Base-by-base conservation (phyloP, 768 basidiomycete genomes). In the Cystobasidium tubakii region DNA sequence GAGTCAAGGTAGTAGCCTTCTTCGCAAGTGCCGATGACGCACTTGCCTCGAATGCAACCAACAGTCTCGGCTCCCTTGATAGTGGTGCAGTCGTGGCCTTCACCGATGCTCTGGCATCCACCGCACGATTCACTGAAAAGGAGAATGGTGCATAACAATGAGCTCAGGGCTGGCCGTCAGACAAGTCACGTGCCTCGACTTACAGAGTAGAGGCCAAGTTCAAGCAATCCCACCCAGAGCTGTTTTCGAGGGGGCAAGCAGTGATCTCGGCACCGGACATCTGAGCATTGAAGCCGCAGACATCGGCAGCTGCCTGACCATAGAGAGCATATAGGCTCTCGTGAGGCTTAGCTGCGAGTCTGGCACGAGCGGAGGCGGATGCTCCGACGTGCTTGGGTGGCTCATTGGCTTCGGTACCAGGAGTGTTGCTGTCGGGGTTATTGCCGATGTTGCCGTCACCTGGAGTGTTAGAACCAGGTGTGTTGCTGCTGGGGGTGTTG, bases 81-180 rank as follows among this genome's bases (percentile, higher is more conserved):
- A 12, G 79, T 78, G 63, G 83, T 84, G 78, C 85, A 85, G 77
- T 85, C 84, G 46, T 83, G 76, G 1, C 84, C 84, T 9, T 79
- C 80, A n/a, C 78, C 81, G 55, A 71, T 36, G 69, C 69, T 71
- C 33, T 55, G 50, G 69, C 69, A 71, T 31, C 69, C 21, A 67
- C 71, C 7, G 76, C 69, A 71, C 2, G 69, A 71, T 55, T 71
- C 69, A 44, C 69, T 71, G 36, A 10, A 4, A 19, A 1, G 23
- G 3, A 23, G 2, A 23, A 21, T 10, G 19, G 66, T 29, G n/a
- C n/a, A n/a, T n/a, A n/a, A n/a, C 39, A 53, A 12, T n/a, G 3
- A 29, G 46, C 10, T 53, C 2, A 12, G n/a, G n/a, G 6, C 4
- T 10, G 9, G 7, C 17, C 29, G 13, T 39, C 19, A 27, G 27